Conservation (phyloP, 805 yeast genomes). For the Ogataea neopini region DNA sequence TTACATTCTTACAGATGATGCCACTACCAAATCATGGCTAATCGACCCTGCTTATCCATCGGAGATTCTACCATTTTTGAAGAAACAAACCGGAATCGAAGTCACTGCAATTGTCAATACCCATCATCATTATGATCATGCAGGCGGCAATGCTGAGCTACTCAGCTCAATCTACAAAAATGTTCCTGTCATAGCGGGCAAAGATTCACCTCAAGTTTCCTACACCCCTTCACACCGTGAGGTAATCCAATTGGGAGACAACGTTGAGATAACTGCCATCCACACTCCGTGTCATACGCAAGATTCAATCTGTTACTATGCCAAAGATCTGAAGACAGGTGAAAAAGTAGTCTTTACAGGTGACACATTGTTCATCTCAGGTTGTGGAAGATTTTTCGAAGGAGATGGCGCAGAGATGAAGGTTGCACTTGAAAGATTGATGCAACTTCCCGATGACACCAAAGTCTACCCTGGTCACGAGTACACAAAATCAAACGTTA, state of each 20-base stretch:
- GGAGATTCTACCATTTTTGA: constrained; percentile 55
- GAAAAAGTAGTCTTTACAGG: constrained; percentile 88
- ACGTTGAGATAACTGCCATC: constrained; percentile 69
- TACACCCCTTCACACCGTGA: constrained; percentile 69
- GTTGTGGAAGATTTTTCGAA: constrained; percentile 97
- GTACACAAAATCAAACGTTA: constrained; percentile 80
- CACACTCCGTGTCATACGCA: constrained; percentile 98
- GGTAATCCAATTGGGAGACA: constrained; percentile 60
- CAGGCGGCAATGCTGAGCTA: constrained; percentile 73
- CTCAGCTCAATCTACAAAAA: constrained; percentile 37
- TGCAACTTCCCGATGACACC: constrained; percentile 65
- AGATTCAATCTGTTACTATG: constrained; percentile 90
- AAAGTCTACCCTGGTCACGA: constrained; percentile 93
- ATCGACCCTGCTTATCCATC: constrained; percentile 91
- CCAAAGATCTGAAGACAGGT: constrained; percentile 59
- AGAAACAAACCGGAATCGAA: constrained; percentile 38
- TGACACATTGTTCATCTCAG: constrained; percentile 90
- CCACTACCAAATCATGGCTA: constrained; percentile 69
- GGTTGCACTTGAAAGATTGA: constrained; percentile 60
- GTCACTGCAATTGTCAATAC: constrained; percentile 85
- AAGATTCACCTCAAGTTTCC: constrained; percentile 72
- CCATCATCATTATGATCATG: constrained; percentile 94
- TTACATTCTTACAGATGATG: constrained; percentile 71
- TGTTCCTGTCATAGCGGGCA: constrained; percentile 79
- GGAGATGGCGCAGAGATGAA: constrained; percentile 86